Evolutionary conservation across 2,329 filamentous ascomycete genomes (phyloP), one percentile per base, ranked within the genome.

Genomic region (Trichophyton benhamiae): DNA sequence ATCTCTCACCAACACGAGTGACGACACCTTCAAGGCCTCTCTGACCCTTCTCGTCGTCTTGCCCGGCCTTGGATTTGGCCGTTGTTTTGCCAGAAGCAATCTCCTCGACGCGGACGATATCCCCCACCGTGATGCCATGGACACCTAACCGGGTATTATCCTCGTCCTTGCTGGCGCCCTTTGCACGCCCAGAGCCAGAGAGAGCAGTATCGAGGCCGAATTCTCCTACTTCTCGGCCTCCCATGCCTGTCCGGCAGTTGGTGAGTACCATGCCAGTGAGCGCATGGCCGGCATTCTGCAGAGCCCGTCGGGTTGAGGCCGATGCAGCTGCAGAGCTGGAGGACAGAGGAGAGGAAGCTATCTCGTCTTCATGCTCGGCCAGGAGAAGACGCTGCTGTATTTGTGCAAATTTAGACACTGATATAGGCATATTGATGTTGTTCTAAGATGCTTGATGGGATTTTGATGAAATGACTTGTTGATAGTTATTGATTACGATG

Each of bases 211-310:
- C 92, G 1, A 76, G 73, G 1, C 77, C 78, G 4, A 99, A 83
- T 72, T 96, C 91, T 2, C 96, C 77, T 1, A 99, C 87, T 0
- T 89, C 90, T 65, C 90, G 88, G n/a, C 94, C 94, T 15, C 91
- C 94, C 42, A 96, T 79, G 0, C 94, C 94, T 0, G 94, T 99
- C 33, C 91, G 86, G 70, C 88, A 88, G 17, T 87, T 86, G 9
- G 82, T 78, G 38, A 95, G 77, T 36, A 83, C 77, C 7, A 97
- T 83, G 0, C 74, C 74, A 0, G 72, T 76, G 2, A 76, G 59
- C 0, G 74, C 74, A 63, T 75, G 70, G 9, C 74, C 74, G 0
- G 73, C 72, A 15, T 74, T 73, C 68, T 76, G 74, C 15, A 78
- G 67, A 3, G 74, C 75, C 46, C 76, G 73, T 3, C 77, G 69